Base-by-base conservation (phyloP, 1,284 basidiomycete genomes). In the Marasmius oreades region DNA sequence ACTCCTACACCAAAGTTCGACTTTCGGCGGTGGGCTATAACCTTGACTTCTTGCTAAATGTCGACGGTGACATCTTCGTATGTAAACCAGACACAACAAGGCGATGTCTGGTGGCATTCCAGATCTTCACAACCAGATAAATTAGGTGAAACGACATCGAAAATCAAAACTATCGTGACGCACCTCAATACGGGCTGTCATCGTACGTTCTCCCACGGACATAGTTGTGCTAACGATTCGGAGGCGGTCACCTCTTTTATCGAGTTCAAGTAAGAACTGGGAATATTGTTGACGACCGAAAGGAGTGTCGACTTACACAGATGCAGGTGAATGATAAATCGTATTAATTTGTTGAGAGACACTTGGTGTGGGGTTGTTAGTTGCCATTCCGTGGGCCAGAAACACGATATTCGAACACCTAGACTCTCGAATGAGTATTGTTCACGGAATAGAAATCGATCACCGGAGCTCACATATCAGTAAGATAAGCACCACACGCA, bases 391-490 rank as follows among this genome's bases (percentile, higher is more conserved):
- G 24, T 69, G 56, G 1, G 65, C 66, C 1, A 65, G 63, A 54
- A 72, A 67, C 3, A 70, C 63, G 23, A 68, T 62, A 3, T 67
- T 66, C 1, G 71, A 70, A 42, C 72, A 70, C 47, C 73, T 73
- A 34, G 7, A 58, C 43, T 31, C 12, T 55, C 10, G 46, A 57
- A n/a, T n/a, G n/a, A n/a, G n/a, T n/a, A n/a, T n/a, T n/a, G n/a
- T n/a, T 39, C 20, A 24, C 2, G 22, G 26, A 39, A 33, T 20
- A 20, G 10, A 39, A 12, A 42, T 47, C 39, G 28, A 51, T 46
- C 26, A 12, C n/a, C n/a, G n/a, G n/a, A 22, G 64, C 76, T 36
- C 43, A 79, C 79, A 74, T 71, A 63, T 81, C 79, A 55, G 82
- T 71, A 44, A 82, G 59, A 55, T 75, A 70, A 0, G 74, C 71